phyloP scores from a whole-genome alignment of 202 grass and related monocot species.

The Thinopyrum obtusiflorum region DNA sequence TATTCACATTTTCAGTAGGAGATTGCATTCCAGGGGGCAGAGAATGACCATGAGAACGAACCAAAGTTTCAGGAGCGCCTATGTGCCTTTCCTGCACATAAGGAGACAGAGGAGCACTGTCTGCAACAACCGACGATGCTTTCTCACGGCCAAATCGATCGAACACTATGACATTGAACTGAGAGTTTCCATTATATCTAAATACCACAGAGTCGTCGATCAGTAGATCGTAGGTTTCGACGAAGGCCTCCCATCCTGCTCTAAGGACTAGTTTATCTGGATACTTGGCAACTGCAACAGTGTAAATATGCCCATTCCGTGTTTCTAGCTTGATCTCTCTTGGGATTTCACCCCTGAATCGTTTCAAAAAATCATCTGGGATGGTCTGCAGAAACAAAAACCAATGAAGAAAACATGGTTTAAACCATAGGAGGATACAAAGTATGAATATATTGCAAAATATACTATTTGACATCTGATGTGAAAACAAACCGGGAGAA shows the following conservation, averaged over 20 bases:
- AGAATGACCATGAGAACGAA: background rate
- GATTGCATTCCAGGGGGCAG: background rate
- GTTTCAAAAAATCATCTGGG: constrained; percentile 30
- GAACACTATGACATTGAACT: constrained; percentile 39
- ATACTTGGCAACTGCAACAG: constrained; percentile 20
- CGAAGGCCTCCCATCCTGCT: constrained; percentile 40
- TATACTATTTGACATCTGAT: background rate
- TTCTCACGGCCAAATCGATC: constrained; percentile 26
- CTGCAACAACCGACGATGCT: background rate
- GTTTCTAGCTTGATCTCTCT: constrained; percentile 28
- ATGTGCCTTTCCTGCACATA: background rate
- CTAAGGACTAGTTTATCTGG: constrained; percentile 15
- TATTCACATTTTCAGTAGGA: constrained; percentile 1
- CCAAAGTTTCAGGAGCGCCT: background rate
- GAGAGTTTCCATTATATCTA: constrained; percentile 20
- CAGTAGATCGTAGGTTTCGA: constrained; percentile 19
- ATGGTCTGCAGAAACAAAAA: constrained; percentile 27
- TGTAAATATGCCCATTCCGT: constrained; percentile 19
- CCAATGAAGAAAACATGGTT: background rate
- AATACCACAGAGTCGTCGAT: constrained; percentile 33
- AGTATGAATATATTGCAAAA: background rate
- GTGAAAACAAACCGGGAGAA: background rate
- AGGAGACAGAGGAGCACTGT: background rate
- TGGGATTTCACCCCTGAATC: constrained; percentile 30
- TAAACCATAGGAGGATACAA: background rate